Conservation (phyloP, 106 monocot species). For the Triglochin maritima region DNA sequence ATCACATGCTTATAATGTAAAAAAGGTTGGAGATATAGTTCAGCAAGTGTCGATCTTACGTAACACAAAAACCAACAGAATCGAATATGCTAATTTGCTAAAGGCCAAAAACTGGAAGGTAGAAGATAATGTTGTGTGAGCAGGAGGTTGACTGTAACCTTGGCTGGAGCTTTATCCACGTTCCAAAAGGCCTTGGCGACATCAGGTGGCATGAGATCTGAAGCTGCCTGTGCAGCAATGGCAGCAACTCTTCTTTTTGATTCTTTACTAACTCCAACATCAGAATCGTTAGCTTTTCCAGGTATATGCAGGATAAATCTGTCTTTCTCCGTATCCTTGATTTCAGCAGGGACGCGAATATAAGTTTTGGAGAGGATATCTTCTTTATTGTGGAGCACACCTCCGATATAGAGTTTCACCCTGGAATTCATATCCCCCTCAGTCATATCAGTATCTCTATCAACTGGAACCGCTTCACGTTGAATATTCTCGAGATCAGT, state of each 20-base stretch:
- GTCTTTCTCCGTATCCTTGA: conserved; percentile 43
- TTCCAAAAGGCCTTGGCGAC: conserved; percentile 63
- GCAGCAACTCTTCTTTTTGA: conserved; percentile 53
- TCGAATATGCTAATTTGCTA: no score
- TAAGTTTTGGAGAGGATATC: conserved; percentile 48
- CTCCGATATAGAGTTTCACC: conserved; percentile 65
- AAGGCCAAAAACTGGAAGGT: no score
- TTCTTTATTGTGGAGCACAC: conserved; percentile 77
- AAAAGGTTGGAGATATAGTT: no score
- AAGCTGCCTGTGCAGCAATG: conserved; percentile 58
- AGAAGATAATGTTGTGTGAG: no score
- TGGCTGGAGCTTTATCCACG: conserved; percentile 37
- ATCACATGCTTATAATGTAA: no score
- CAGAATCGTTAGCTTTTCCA: conserved; percentile 28
- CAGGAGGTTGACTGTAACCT: conserved; percentile 19
- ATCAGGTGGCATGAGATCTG: conserved; percentile 83
- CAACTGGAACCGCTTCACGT: conserved; percentile 21
- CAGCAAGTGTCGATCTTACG: no score
- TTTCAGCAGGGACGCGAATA: conserved; percentile 53
- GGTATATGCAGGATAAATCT: conserved; percentile 54
- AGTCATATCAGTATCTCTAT: conserved; percentile 21
- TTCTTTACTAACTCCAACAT: conserved; percentile 34
- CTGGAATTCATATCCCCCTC: conserved; percentile 23
- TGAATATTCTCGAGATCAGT: conserved; percentile 30
- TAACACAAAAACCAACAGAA: no score